Percentiles rank a stretch among this genome's conserved stretches.
Evolutionary conservation across 257 asterid genomes (phyloP).

Genomic region (Rauvolfia tetraphylla): DNA sequence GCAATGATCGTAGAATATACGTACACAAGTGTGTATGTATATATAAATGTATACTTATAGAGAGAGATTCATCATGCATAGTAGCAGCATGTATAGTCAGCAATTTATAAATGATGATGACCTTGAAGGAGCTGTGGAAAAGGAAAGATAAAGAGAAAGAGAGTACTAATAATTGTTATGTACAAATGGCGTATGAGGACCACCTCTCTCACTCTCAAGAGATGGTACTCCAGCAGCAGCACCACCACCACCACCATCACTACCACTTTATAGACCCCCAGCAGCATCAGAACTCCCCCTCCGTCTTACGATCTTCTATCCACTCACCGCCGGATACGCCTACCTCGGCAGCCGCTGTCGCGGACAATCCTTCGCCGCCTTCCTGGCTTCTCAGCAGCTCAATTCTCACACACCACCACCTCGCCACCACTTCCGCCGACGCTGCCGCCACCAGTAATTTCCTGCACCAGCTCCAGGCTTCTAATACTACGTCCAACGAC

Average conservation of each 20-base stretch:
- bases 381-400: conserved; percentile 33
- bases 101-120: conserved; percentile 3
- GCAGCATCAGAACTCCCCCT: conserved; percentile 8
- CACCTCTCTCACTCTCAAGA: conserved; percentile 36
- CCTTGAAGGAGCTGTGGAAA: not conserved
- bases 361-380: conserved; percentile 20
- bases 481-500: conserved; percentile 30
- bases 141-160: not conserved
- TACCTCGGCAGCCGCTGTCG: conserved; percentile 15
- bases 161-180: conserved; percentile 12
- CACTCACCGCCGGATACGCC: conserved; percentile 35
- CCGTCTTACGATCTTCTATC: conserved; percentile 27
- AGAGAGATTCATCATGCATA: not conserved
- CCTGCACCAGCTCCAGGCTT: conserved; percentile 14
- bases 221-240: conserved; percentile 33
- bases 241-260: conserved; percentile 11
- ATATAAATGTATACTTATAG: not conserved
- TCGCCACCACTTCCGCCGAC: conserved; percentile 14
- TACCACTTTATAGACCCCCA: conserved; percentile 18
- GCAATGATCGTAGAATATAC: not conserved
- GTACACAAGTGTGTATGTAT: not conserved
- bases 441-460: conserved; percentile 25
- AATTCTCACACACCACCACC: conserved; percentile 23
- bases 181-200: conserved; percentile 39
- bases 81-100: too few relatives aligned